A percentile compares a stretch with the other conserved stretches of the same genome.
phyloP scores from a whole-genome alignment of 2,329 filamentous ascomycete genomes.

The Ophiostoma ips region DNA sequence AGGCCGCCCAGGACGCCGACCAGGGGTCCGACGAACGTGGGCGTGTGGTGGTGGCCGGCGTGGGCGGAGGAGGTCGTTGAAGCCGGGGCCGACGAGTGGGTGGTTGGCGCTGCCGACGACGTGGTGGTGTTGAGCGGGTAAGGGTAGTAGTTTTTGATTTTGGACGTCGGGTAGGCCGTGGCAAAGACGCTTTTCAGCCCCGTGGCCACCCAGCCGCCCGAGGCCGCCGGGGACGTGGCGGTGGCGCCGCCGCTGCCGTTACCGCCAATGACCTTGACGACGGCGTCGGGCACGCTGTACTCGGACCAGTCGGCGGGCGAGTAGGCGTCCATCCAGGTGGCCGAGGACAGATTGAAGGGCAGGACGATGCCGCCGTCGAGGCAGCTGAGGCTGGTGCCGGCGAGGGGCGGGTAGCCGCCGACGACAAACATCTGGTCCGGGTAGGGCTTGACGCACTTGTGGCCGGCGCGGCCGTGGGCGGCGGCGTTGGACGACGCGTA shows the following conservation, averaged over 20 bases:
- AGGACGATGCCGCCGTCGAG: conserved; percentile 39
- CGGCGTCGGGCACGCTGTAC: conserved; percentile 56
- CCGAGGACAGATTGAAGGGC: conserved; percentile 59
- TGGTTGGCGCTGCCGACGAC: conserved; percentile 9
- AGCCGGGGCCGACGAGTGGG: conserved; percentile 15
- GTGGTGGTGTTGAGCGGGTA: conserved; percentile 28
- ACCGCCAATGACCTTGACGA: conserved; percentile 56
- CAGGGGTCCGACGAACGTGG: conserved; percentile 46
- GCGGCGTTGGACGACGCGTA: conserved; percentile 28
- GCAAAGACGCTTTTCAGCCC: conserved; percentile 39
- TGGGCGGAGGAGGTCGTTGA: conserved; percentile 10
- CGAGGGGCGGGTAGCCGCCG: conserved; percentile 44
- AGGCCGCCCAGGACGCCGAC: conserved; percentile 47
- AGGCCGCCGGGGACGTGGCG: conserved; percentile 45
- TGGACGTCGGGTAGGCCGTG: conserved; percentile 38
- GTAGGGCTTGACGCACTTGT: conserved; percentile 62
- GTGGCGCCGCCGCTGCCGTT: conserved; percentile 54
- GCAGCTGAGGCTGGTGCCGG: conserved; percentile 24
- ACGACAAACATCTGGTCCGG: conserved; percentile 69
- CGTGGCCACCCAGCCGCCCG: conserved; percentile 34
- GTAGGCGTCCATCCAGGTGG: conserved; percentile 57
- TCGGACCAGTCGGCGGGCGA: conserved; percentile 45
- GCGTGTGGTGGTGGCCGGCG: conserved; percentile 25
- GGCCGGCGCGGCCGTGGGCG: conserved; percentile 50
- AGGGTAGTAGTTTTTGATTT: conserved; percentile 46